Conservation (phyloP, 257 asterid genomes). For the Solanum piurae region DNA sequence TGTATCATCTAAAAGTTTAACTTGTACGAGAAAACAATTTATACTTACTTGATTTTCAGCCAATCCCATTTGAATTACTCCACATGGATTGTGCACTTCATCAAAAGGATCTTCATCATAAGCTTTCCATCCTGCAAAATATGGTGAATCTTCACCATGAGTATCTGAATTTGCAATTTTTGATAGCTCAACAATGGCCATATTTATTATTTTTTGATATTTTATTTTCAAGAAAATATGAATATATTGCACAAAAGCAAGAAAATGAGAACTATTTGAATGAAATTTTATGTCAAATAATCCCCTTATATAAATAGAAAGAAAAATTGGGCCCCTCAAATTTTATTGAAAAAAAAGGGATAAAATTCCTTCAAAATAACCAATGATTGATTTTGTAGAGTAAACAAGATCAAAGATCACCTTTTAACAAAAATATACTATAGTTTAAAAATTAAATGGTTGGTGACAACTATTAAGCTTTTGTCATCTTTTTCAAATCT, state of each 20-base stretch:
- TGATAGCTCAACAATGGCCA: conserved; percentile 47
- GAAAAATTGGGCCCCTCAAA: conserved; percentile 13
- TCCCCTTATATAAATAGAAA: conserved; percentile 21
- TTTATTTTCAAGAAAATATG: not conserved
- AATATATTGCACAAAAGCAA: not conserved
- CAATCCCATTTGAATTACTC: conserved; percentile 92
- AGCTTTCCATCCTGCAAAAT: conserved; percentile 94
- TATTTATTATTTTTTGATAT: not conserved
- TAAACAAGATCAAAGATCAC: conserved; percentile 23
- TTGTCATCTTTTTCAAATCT: conserved; percentile 32
- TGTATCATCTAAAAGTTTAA: not conserved
- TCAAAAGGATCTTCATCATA: conserved; percentile 75
- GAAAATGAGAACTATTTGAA: not conserved
- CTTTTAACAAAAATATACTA: conserved; percentile 10
- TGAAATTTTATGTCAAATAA: conserved; percentile 8
- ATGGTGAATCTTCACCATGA: conserved; percentile 87
- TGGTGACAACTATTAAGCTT: conserved; percentile 69
- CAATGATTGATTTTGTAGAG: conserved; percentile 32
- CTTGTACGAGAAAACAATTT: too few relatives aligned
- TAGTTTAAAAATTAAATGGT: conserved; percentile 15
- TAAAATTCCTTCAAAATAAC: conserved; percentile 10
- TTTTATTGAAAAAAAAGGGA: not conserved
- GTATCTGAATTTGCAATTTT: conserved; percentile 60
- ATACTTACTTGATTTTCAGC: conserved; percentile 77
- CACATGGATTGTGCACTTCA: conserved; percentile 42